phyloP scores from a whole-genome alignment of 2,329 filamentous ascomycete genomes.

The Phialophora verrucosa region DNA sequence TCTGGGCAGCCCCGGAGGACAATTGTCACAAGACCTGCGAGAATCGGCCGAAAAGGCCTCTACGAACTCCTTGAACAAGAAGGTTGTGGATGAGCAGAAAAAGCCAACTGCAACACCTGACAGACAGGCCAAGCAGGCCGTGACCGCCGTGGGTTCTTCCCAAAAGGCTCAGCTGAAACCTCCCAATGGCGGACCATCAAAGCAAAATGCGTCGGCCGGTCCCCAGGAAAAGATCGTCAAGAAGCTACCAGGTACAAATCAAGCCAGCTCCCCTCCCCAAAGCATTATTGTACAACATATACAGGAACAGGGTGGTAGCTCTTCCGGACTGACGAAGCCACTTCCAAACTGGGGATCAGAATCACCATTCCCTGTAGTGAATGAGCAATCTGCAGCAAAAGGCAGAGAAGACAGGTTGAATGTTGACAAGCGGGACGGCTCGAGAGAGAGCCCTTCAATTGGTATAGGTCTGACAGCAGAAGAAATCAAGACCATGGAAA shows the following conservation, averaged over 20 bases:
- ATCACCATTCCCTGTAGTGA: not conserved
- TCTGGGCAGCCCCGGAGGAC: conserved; percentile 37
- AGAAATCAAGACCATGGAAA: conserved; percentile 34
- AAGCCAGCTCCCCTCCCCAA: not conserved
- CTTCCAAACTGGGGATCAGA: conserved; percentile 27
- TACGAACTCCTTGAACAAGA: conserved; percentile 8
- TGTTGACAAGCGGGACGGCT: conserved; percentile 8
- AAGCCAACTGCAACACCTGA: not conserved
- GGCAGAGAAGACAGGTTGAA: conserved; percentile 7
- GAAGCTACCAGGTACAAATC: not conserved
- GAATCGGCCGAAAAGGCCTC: conserved; percentile 22
- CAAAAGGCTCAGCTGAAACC: not conserved
- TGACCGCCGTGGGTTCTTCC: not conserved
- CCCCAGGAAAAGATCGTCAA: not conserved
- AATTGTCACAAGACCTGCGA: conserved; percentile 34
- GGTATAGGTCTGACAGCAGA: conserved; percentile 31
- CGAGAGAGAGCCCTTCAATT: conserved; percentile 25
- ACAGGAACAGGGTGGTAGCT: not conserved
- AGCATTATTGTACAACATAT: conserved; percentile 7
- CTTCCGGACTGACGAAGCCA: not conserved
- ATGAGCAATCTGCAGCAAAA: not conserved
- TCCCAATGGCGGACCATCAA: not conserved
- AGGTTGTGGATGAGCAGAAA: conserved; percentile 14
- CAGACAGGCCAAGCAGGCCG: conserved; percentile 15
- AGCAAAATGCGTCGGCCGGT: conserved; percentile 2